Conservation (phyloP, 768 basidiomycete genomes). For the Sarcomyxa edulis region DNA sequence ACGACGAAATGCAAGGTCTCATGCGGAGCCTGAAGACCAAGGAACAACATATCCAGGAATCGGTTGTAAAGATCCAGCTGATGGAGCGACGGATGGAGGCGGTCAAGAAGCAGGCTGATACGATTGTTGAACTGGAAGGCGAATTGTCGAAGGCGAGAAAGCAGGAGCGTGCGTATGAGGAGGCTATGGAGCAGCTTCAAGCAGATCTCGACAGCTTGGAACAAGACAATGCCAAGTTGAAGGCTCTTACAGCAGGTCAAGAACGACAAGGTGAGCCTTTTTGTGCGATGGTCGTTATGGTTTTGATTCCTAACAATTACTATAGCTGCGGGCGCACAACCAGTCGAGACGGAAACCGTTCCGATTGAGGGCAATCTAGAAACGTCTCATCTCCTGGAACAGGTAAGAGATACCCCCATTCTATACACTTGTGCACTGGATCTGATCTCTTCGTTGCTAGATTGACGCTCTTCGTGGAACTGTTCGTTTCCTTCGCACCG, state of each 20-base stretch:
- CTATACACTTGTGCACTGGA: conserved; percentile 4
- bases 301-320: background rate
- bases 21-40: conserved; percentile 79
- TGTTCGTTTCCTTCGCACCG: conserved; percentile 86
- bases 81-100: conserved; percentile 92
- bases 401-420: conserved; percentile 42
- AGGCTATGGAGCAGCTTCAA: conserved; percentile 91
- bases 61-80: conserved; percentile 86
- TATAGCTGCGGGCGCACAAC: conserved; percentile 42
- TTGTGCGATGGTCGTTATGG: conserved; percentile 2
- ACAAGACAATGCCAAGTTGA: conserved; percentile 84
- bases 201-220: conserved; percentile 82
- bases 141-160: conserved; percentile 79
- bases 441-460: conserved; percentile 29
- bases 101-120: conserved; percentile 86
- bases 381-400: conserved; percentile 83
- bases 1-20: conserved; percentile 87
- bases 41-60: conserved; percentile 88
- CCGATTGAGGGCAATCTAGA: conserved; percentile 79
- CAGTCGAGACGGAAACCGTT: conserved; percentile 53
- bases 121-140: conserved; percentile 73
- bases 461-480: conserved; percentile 90
- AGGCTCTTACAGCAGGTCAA: conserved; percentile 55
- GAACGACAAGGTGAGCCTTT: conserved; percentile 65
- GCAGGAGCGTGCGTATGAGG: conserved; percentile 86